Percentiles rank a stretch among this genome's conserved stretches.
phyloP scores from a whole-genome alignment of 2,329 filamentous ascomycete genomes.

The Colletotrichum gigasporum region DNA sequence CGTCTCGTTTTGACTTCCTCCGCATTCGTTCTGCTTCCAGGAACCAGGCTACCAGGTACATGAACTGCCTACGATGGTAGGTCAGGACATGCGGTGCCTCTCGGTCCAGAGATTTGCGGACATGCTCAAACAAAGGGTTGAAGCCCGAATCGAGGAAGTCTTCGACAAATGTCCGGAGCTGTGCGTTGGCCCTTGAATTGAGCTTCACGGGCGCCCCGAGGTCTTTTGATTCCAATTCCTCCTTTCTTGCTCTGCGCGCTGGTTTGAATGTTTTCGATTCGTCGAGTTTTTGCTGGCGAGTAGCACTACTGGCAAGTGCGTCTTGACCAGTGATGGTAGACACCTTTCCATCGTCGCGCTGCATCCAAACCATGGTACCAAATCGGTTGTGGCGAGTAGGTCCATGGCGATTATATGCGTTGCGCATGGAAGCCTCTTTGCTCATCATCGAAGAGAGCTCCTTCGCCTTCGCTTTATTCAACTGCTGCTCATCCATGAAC shows the following conservation, averaged over 20 bases:
- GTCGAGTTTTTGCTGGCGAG: conserved; percentile 88
- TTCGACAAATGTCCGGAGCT: conserved; percentile 84
- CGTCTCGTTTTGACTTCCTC: conserved; percentile 66
- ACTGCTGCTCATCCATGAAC: conserved; percentile 82
- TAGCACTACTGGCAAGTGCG: conserved; percentile 76
- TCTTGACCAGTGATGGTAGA: conserved; percentile 90
- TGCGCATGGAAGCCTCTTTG: conserved; percentile 86
- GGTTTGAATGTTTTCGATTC: conserved; percentile 90
- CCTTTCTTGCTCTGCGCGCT: conserved; percentile 70
- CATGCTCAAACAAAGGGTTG: conserved; percentile 86
- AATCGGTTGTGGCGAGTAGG: conserved; percentile 93
- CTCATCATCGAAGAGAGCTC: conserved; percentile 80
- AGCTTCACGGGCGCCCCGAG: conserved; percentile 79
- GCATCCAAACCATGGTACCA: conserved; percentile 97
- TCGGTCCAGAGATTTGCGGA: conserved; percentile 89
- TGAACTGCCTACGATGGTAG: conserved; percentile 85
- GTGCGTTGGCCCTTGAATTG: conserved; percentile 76
- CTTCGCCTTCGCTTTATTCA: conserved; percentile 73
- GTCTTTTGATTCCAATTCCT: conserved; percentile 74
- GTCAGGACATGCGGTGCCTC: conserved; percentile 84
- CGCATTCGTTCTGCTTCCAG: conserved; percentile 84
- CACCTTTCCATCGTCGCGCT: conserved; percentile 84
- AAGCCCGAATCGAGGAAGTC: conserved; percentile 96
- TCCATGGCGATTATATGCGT: conserved; percentile 78
- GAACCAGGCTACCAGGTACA: conserved; percentile 94